These are phyloP conservation scores for Calocera cornea DNA, from an alignment of 768 basidiomycete species.

Conservation along the genomic window DNA sequence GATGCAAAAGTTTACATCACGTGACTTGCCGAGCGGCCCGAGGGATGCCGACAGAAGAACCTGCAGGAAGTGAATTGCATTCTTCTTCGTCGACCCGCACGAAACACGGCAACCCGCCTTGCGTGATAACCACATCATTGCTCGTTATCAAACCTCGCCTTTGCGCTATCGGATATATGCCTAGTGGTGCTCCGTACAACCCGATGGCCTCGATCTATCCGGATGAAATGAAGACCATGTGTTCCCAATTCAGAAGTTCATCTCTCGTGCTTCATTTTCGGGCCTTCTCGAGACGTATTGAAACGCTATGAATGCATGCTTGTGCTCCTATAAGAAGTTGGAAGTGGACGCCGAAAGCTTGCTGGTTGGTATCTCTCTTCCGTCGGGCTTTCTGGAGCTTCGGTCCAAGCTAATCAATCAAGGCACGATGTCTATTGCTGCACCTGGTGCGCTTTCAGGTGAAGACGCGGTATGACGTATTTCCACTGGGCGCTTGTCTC, in stretches of 20 bases:
- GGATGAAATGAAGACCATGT: neutral
- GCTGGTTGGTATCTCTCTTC: neutral
- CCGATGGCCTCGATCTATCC: neutral
- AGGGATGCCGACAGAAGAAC: neutral
- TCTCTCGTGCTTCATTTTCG: neutral
- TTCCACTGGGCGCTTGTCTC: neutral
- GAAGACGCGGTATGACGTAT: neutral
- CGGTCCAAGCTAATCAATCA: neutral
- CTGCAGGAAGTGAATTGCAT: neutral
- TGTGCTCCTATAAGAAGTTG: neutral
- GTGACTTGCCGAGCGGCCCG: neutral
- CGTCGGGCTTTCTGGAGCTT: neutral
- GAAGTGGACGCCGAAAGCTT: neutral
- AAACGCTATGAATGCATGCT: neutral
- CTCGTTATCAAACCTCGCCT: neutral
- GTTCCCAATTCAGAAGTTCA: neutral
- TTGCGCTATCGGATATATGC: neutral
- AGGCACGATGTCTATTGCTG: conserved; percentile 3
- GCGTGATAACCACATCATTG: neutral
- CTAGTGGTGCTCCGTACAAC: neutral
- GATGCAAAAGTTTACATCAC: neutral
- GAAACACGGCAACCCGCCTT: neutral
- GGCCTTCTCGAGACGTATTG: neutral
- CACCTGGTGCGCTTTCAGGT: neutral
- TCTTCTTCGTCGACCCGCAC: neutral